Evolutionary conservation across 1,284 basidiomycete species (phyloP).

Genomic region (Fistulinella cinereoalba): DNA sequence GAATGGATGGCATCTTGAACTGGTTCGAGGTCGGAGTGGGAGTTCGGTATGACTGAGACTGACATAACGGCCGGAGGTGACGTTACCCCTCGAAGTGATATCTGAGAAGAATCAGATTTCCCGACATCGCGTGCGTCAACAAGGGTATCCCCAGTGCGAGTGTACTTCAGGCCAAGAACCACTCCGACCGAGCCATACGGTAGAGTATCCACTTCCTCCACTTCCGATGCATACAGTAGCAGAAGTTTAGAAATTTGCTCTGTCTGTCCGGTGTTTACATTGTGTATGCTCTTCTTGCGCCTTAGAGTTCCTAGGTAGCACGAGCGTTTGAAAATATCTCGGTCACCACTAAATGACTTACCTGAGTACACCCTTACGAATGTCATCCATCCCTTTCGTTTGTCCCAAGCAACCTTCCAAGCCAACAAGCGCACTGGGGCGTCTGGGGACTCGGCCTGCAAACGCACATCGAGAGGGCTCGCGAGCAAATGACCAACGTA

Average conservation of each 20-base stretch:
- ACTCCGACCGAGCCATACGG: conserved; percentile 85
- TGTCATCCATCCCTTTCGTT: conserved; percentile 84
- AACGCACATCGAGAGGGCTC: conserved; percentile 65
- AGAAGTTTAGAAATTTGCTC: conserved; percentile 79
- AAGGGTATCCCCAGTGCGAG: conserved; percentile 87
- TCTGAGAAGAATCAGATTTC: conserved; percentile 27
- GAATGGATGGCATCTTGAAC: conserved; percentile 74
- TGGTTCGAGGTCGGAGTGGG: conserved; percentile 74
- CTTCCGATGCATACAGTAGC: conserved; percentile 75
- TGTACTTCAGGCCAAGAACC: conserved; percentile 77
- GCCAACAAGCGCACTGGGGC: conserved; percentile 65
- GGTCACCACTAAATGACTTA: conserved; percentile 28
- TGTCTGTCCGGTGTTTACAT: conserved; percentile 64
- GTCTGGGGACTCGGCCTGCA: conserved; percentile 43
- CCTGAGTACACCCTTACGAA: conserved; percentile 89
- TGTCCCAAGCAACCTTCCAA: conserved; percentile 90
- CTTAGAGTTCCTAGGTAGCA: conserved; percentile 56
- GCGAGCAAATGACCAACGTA: conserved; percentile 81
- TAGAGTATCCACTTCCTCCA: conserved; percentile 78
- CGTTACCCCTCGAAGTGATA: conserved; percentile 62
- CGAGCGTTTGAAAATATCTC: conserved; percentile 3
- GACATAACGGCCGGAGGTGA: conserved; percentile 78
- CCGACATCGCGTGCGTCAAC: conserved; percentile 44
- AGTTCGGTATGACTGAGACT: conserved; percentile 75
- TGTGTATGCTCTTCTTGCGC: conserved; percentile 62